A percentile compares a stretch with the other conserved stretches of the same genome.
Conservation (phyloP, 352 stramenopile genomes). For the Phytophthora citricola region DNA sequence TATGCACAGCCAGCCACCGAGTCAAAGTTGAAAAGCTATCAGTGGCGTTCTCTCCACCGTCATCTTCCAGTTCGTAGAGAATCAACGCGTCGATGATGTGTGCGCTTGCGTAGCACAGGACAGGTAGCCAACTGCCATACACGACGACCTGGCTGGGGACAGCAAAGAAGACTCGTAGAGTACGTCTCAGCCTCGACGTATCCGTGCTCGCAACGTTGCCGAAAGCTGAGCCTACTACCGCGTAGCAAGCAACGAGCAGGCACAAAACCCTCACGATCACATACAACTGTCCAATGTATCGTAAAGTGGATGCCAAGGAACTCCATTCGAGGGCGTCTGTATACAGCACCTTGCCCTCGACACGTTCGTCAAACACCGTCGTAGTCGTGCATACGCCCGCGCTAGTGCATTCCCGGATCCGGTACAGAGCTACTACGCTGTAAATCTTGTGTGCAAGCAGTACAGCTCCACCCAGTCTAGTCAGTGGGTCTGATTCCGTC, state of each 20-base stretch:
- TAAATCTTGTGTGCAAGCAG: slow-evolving; percentile 66
- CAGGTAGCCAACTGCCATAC: slow-evolving; percentile 59
- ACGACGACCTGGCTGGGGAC: slow-evolving; percentile 60
- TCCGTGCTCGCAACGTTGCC: not conserved
- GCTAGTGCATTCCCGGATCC: slow-evolving; percentile 40
- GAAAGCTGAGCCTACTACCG: slow-evolving; percentile 23
- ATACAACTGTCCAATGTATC: slow-evolving; percentile 56
- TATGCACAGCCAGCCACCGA: slow-evolving; percentile 49
- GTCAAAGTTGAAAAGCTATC: slow-evolving; percentile 43
- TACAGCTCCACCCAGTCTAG: slow-evolving; percentile 50
- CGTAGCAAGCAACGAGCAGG: slow-evolving; percentile 41
- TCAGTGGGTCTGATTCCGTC: slow-evolving; percentile 58
- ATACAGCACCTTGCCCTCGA: slow-evolving; percentile 59
- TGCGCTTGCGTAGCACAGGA: slow-evolving; percentile 54
- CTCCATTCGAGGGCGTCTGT: slow-evolving; percentile 64
- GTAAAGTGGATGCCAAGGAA: slow-evolving; percentile 50
- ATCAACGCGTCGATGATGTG: slow-evolving; percentile 62
- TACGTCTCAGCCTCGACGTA: slow-evolving; percentile 16
- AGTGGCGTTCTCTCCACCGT: slow-evolving; percentile 42
- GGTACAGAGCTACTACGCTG: slow-evolving; percentile 54
- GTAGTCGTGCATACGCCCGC: slow-evolving; percentile 33
- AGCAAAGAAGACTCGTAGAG: slow-evolving; percentile 49
- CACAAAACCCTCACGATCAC: slow-evolving; percentile 45
- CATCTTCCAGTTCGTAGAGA: slow-evolving; percentile 58
- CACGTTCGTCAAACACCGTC: slow-evolving; percentile 48